These are phyloP conservation scores for Omphalotus guepiniiformis DNA, from an alignment of 768 basidiomycete species.

Conservation along the genomic window DNA sequence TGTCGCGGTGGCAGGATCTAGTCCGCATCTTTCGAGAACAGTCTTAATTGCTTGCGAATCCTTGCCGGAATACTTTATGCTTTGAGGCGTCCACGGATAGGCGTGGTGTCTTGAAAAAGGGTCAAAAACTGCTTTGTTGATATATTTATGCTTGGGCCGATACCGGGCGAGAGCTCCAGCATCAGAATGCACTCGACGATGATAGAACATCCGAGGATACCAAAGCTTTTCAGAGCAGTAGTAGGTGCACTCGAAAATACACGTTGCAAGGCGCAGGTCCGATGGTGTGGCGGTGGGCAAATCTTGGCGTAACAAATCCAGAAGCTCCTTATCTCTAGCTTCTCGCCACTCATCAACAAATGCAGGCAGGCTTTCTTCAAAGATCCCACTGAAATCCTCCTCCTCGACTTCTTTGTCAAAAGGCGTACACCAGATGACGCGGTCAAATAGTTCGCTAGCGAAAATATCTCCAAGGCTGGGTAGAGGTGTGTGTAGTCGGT, in stretches of 20 bases:
- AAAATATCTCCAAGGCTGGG: not conserved
- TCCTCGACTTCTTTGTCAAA: not conserved
- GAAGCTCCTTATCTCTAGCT: not conserved
- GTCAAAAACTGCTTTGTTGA: not conserved
- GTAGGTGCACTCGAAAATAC: not conserved
- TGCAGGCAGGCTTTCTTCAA: not conserved
- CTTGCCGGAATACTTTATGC: not conserved
- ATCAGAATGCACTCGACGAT: too few species aligned
- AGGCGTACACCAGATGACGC: not conserved
- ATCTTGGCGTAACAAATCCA: not conserved
- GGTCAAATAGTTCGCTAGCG: not conserved
- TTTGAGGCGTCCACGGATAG: not conserved
- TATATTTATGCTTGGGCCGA: not conserved
- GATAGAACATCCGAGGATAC: not conserved
- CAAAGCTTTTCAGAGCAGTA: not conserved
- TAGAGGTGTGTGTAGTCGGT: not conserved
- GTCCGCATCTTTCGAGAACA: not conserved
- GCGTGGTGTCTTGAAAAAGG: not conserved
- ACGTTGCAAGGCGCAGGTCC: not conserved
- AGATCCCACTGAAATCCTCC: not conserved
- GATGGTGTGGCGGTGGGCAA: not conserved
- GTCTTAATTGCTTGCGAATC: not conserved
- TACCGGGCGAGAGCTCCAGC: too few species aligned
- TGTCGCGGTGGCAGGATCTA: not conserved
- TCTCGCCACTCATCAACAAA: not conserved